These are phyloP conservation scores for Neoscytalidium dimidiatum DNA, from an alignment of 2,329 filamentous ascomycete genomes.

Conservation along the genomic window DNA sequence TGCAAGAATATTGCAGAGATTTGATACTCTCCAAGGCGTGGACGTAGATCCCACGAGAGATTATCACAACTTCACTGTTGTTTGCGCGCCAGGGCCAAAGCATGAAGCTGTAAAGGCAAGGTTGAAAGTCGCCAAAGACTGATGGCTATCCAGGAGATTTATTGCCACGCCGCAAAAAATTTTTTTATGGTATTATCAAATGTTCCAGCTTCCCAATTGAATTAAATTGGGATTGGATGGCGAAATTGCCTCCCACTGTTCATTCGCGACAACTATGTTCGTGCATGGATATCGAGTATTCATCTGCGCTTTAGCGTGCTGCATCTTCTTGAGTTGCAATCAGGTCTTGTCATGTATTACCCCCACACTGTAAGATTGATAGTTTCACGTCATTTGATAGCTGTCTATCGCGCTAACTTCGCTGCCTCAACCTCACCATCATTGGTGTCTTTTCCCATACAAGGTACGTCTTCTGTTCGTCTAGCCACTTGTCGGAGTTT, in stretches of 20 bases:
- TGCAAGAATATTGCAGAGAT: not conserved
- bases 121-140: not conserved
- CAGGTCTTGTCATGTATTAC: no score
- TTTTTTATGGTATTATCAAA: no score
- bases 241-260: no score
- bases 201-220: no score
- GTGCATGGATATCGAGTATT: no score
- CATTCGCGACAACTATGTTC: no score
- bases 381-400: not conserved
- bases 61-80: conserved; percentile 2
- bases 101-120: not conserved
- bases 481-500: conserved; percentile 19
- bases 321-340: no score
- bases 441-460: conserved; percentile 36
- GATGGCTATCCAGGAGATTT: not conserved
- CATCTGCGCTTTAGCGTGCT: no score
- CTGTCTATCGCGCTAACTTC: not conserved
- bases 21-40: not conserved
- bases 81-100: not conserved
- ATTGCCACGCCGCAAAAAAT: no score
- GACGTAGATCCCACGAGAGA: not conserved
- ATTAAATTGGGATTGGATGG: no score
- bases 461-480: conserved; percentile 30
- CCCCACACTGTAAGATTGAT: no score
- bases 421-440: conserved; percentile 27